These are phyloP conservation scores for Gleditsia sinensis DNA, from an alignment of 306 rosid species.

Conservation along the genomic window DNA sequence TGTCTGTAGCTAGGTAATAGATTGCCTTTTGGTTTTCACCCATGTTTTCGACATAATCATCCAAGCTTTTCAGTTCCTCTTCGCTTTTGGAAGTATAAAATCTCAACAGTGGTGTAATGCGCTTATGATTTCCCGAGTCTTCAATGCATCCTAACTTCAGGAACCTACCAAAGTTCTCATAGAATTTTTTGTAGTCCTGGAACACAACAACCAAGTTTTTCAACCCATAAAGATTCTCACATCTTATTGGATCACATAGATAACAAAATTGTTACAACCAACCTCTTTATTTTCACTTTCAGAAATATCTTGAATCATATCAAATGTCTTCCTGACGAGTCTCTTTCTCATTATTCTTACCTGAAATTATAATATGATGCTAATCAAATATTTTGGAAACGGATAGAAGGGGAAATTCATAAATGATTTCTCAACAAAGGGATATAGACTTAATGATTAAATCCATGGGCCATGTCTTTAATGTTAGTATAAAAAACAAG, in stretches of 20 bases:
- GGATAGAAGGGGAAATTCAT: background rate
- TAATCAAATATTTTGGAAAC: background rate
- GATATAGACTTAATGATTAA: background rate
- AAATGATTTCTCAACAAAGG: background rate
- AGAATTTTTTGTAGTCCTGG: slow-evolving; percentile 95
- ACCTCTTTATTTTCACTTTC: slow-evolving; percentile 96
- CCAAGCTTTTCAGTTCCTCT: slow-evolving; percentile 85
- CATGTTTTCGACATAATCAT: slow-evolving; percentile 93
- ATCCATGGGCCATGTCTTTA: background rate
- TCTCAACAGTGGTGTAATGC: slow-evolving; percentile 86
- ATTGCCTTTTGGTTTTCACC: slow-evolving; percentile 92
- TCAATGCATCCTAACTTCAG: slow-evolving; percentile 91
- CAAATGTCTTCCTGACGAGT: slow-evolving; percentile 92
- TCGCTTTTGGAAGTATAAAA: slow-evolving; percentile 91
- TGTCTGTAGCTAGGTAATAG: slow-evolving; percentile 93
- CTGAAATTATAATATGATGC: slow-evolving; percentile 46
- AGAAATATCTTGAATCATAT: slow-evolving; percentile 95
- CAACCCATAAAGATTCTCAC: slow-evolving; percentile 30
- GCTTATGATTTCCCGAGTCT: slow-evolving; percentile 96
- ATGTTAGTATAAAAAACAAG: slow-evolving; percentile 3
- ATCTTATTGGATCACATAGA: slow-evolving; percentile 11
- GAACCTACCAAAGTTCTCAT: slow-evolving; percentile 99
- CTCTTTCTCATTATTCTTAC: slow-evolving; percentile 99
- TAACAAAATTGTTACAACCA: slow-evolving; percentile 20
- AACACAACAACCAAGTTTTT: slow-evolving; percentile 23